These are phyloP conservation scores for Globisporangium cederbergense DNA, from an alignment of 352 stramenopile species.

Conservation along the genomic window DNA sequence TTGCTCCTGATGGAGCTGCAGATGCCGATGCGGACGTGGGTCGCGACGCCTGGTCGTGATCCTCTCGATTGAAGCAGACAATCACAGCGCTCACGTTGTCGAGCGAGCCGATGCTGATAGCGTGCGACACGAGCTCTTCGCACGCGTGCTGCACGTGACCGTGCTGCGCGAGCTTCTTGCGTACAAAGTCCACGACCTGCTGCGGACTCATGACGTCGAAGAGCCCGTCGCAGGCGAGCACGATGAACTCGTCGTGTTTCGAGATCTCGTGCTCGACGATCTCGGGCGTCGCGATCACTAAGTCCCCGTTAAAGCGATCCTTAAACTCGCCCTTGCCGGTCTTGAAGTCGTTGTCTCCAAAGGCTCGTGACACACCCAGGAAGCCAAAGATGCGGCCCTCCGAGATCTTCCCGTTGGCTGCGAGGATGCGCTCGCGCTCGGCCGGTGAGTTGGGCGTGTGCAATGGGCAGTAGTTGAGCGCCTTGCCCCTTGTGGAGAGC, in stretches of 20 bases:
- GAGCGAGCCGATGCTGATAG: slow-evolving; percentile 71
- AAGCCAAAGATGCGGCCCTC: slow-evolving; percentile 86
- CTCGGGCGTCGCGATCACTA: slow-evolving; percentile 72
- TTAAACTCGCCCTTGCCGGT: slow-evolving; percentile 78
- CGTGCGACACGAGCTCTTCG: slow-evolving; percentile 79
- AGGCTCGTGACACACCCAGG: slow-evolving; percentile 74
- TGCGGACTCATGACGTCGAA: slow-evolving; percentile 85
- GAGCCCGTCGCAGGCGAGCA: slow-evolving; percentile 79
- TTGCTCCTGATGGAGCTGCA: background rate
- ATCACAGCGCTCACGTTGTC: slow-evolving; percentile 85
- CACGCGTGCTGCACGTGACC: slow-evolving; percentile 74
- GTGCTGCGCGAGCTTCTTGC: slow-evolving; percentile 60
- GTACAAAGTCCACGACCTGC: slow-evolving; percentile 81
- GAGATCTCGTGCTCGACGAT: slow-evolving; percentile 51
- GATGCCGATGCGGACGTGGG: background rate
- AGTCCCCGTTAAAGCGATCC: slow-evolving; percentile 74
- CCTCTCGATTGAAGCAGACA: slow-evolving; percentile 66
- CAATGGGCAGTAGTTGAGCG: slow-evolving; percentile 54
- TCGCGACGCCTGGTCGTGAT: background rate
- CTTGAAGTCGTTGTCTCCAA: slow-evolving; percentile 87
- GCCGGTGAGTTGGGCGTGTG: slow-evolving; percentile 64
- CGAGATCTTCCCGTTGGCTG: slow-evolving; percentile 75
- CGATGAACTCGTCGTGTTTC: slow-evolving; percentile 72
- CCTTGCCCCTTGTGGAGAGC: slow-evolving; percentile 50
- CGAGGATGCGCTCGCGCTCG: slow-evolving; percentile 79